Evolutionary conservation across 2,329 filamentous ascomycete species (phyloP), one percentile per base, ranked within the genome.

Genomic region (Zasmidium angulare): DNA sequence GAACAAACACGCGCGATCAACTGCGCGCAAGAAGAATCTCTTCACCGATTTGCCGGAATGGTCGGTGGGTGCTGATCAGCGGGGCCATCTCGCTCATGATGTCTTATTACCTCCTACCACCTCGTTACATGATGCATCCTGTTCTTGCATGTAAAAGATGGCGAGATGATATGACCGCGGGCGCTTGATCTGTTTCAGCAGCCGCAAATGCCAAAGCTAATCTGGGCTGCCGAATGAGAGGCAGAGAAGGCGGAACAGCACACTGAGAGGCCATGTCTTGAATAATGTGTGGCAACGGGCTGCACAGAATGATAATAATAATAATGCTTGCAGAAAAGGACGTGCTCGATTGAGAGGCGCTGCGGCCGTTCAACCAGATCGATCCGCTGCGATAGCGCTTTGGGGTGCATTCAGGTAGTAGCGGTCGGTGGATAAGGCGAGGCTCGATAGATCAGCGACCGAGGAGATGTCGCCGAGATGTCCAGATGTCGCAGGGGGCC

Each of bases 1-100:
- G 60, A 59, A 61, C 48, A 40, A 40, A 24, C 29, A 54, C 46
- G 50, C 50, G 55, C 54, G 56, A 58, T 61, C 55, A 48, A 23
- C 50, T 46, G 6, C 9, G 36, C 36, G 11, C 12, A 14, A 43
- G 36, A 43, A 3, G 36, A 17, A 7, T 43, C 6, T 43, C 36
- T 43, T 17, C 12, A 43, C 36, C 36, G 36, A 43, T 43, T 43
- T 43, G 36, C 36, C 36, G 36, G 36, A 43, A 43, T 43, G n/a
- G 7, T 43, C 36, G 36, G n/a, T 17, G 36, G 11, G 14, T 17
- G 36, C 36, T 14, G 36, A 43, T 43, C 36, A 19, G 36, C n/a
- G 36, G 26, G 26, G 36, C n/a, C 4, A 17, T 43, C 36, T 43
- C 36, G 6, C 36, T 29, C 26, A 29, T 29, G 11, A 29, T 29